Evolutionary conservation across 192 early-diverging fungal species (phyloP).

Genomic region (Phycomyces nitens): DNA sequence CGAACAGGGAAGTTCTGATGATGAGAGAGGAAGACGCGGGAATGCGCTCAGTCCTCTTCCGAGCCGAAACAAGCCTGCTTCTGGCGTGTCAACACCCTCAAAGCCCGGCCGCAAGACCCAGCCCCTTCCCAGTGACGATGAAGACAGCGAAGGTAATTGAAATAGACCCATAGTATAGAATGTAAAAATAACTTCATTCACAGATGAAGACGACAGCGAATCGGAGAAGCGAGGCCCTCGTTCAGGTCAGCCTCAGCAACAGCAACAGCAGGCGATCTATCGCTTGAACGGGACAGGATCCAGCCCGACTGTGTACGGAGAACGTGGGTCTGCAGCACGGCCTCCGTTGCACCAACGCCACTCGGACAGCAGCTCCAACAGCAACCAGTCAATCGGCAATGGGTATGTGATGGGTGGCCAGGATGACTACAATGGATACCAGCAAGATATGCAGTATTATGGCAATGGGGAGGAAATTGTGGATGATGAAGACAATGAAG

Average conservation of each 20-base stretch:
- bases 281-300: neutral
- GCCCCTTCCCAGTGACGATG: slow-evolving; percentile 30
- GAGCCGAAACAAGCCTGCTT: neutral
- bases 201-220: slow-evolving; percentile 18
- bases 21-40: neutral
- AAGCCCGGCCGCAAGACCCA: slow-evolving; percentile 17
- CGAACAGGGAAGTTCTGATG: slow-evolving; percentile 5
- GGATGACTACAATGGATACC: too few relatives aligned
- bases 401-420: too few relatives aligned
- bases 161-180: too few relatives aligned
- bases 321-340: neutral
- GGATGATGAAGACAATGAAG: slow-evolving; percentile 12
- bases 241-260: neutral
- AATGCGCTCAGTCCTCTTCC: neutral
- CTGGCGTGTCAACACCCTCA: neutral
- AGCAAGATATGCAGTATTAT: neutral
- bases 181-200: too few relatives aligned
- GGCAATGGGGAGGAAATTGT: neutral
- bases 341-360: slow-evolving; percentile 1
- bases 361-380: slow-evolving; percentile 17
- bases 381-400: neutral
- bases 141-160: slow-evolving; percentile 16
- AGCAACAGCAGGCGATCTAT: neutral
- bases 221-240: neutral
- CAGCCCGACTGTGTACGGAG: neutral